Base-by-base conservation (phyloP, 257 asterid species). In the Prunella vulgaris region DNA sequence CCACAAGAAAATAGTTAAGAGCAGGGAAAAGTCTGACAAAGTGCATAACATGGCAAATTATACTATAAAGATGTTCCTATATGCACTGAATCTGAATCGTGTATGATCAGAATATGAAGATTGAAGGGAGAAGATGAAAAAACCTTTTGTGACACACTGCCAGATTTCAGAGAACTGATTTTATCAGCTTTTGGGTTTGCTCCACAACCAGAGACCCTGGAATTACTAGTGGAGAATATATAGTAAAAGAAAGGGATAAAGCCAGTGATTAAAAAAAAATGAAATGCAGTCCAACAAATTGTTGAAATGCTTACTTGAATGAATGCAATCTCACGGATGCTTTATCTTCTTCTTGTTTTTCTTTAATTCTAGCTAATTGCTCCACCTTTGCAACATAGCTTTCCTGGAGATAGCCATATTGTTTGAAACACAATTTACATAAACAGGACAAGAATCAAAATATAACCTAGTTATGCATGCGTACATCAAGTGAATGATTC, bases 341-440 rank as follows among this genome's bases (percentile, higher is more conserved):
- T 79, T 80, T 90, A 52, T 93, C 90, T 65, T 88, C 96, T 70
- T 88, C 96, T 76, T 87, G 97, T 71, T 86, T 87, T 71, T 76
- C 90, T 67, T 90, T 86, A 70, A 93, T 70, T 82, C 79, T 90
- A 40, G 99, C 97, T 64, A 90, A 86, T 66, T 90, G 67, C 79
- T 86, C 91, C 76, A 90, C 97, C 86, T 88, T 93, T 56, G 73
- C 80, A 37, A 89, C 74, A 78, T 83, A 88, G 74, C 82, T 84
- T 77, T 86, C 95, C 98, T 92, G 84, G 57, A 60, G 70, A 38
- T 56, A 68, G 60, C 35, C 54, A 70, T 25, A 71, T 35, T n/a
- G 40, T 60, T 64, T 64, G 56, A 42, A 70, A 25, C 28, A 62
- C 66, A 3, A 67, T 25, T 10, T 38, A 28, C 60, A 40, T 8